Conservation (phyloP, 2,329 filamentous ascomycete genomes). For the Claviceps sp. region DNA sequence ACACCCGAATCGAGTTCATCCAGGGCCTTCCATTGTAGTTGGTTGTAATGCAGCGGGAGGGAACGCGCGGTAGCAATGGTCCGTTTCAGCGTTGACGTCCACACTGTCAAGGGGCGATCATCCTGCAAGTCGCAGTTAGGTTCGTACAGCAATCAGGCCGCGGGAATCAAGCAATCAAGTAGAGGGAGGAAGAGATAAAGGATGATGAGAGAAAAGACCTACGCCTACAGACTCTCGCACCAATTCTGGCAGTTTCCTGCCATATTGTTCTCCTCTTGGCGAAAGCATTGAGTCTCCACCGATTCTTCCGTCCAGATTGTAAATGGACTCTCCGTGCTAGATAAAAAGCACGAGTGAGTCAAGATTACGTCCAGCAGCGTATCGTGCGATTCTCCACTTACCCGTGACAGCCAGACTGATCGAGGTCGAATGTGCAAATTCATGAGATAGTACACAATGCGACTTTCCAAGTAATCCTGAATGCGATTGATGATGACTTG, state of each 20-base stretch:
- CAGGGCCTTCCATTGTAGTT: constrained; percentile 95
- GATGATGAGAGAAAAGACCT: constrained; percentile 20
- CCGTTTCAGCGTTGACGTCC: constrained; percentile 54
- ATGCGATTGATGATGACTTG: constrained; percentile 98
- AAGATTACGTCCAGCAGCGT: neutral
- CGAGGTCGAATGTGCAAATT: constrained; percentile 95
- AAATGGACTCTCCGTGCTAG: constrained; percentile 87
- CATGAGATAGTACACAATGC: constrained; percentile 96
- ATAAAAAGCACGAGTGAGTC: neutral
- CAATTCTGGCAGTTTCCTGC: constrained; percentile 68
- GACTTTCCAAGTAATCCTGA: constrained; percentile 89
- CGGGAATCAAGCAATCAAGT: no score
- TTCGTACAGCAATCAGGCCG: neutral
- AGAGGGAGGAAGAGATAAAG: neutral
- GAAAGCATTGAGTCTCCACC: constrained; percentile 86
- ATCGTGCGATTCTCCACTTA: constrained; percentile 30
- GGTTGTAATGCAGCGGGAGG: constrained; percentile 71
- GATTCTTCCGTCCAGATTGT: constrained; percentile 81
- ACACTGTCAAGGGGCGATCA: constrained; percentile 47
- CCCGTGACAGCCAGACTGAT: constrained; percentile 90
- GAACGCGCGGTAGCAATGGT: constrained; percentile 86
- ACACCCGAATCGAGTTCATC: constrained; percentile 95
- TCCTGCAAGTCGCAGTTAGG: constrained; percentile 26
- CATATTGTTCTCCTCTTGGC: constrained; percentile 75
- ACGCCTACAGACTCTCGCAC: constrained; percentile 79